These are phyloP conservation scores for Plasmodium relictum DNA, from an alignment of 169 alveolate genomes.

Conservation along the genomic window DNA sequence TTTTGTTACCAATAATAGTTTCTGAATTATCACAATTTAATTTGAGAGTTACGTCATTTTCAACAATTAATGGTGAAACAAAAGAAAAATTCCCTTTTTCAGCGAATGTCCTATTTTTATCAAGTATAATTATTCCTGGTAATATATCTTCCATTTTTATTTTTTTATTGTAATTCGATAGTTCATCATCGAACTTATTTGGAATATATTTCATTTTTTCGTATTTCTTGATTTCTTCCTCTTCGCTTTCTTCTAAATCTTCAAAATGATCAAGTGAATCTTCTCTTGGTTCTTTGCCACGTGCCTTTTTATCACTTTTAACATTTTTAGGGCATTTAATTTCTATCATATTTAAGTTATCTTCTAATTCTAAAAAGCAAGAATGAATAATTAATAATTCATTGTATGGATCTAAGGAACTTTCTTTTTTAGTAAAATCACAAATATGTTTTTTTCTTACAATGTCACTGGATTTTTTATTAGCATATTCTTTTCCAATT, in stretches of 20 bases:
- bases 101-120: slow-evolving; percentile 21
- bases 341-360: slow-evolving; percentile 36
- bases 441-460: slow-evolving; percentile 44
- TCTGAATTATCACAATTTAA: slow-evolving; percentile 56
- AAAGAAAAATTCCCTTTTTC: slow-evolving; percentile 48
- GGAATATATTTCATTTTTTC: slow-evolving; percentile 49
- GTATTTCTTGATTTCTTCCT: slow-evolving; percentile 46
- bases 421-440: slow-evolving; percentile 52
- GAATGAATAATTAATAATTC: slow-evolving; percentile 8
- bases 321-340: slow-evolving; percentile 36
- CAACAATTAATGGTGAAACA: slow-evolving; percentile 47
- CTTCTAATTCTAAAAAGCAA: slow-evolving; percentile 37
- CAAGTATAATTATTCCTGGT: slow-evolving; percentile 58
- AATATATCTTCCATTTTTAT: slow-evolving; percentile 45
- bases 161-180: slow-evolving; percentile 11
- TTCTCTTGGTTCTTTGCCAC: neutral
- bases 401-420: slow-evolving; percentile 12
- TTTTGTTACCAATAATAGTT: slow-evolving; percentile 10
- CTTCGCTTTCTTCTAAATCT: neutral
- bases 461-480: slow-evolving; percentile 13
- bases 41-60: slow-evolving; percentile 23
- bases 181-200: slow-evolving; percentile 32
- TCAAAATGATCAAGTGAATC: neutral
- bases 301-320: neutral
- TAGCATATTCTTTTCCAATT: slow-evolving; percentile 16